These are phyloP conservation scores for Cystobasidium pallidum DNA, from an alignment of 1,284 basidiomycete species.

Conservation along the genomic window DNA sequence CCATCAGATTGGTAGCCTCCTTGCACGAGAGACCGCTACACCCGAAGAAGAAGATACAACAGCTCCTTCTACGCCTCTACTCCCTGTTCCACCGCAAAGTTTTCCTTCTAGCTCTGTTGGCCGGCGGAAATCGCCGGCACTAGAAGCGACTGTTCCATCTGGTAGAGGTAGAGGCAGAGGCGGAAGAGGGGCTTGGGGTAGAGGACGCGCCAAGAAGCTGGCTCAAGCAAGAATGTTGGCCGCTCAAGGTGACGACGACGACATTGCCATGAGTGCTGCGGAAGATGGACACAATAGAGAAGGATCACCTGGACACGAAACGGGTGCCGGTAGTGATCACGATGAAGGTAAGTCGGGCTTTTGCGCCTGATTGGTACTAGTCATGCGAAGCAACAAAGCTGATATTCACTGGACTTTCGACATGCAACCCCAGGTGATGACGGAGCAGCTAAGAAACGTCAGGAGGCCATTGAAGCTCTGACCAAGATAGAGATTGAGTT, in stretches of 20 bases:
- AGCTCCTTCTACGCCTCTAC: slow-evolving; percentile 23
- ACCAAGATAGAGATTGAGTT: slow-evolving; percentile 64
- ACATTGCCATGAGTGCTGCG: slow-evolving; percentile 16
- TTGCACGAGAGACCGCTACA: slow-evolving; percentile 8
- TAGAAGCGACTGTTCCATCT: background rate
- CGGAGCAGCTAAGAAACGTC: slow-evolving; percentile 44
- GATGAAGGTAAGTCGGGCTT: slow-evolving; percentile 28
- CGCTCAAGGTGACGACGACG: slow-evolving; percentile 23
- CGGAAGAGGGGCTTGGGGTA: slow-evolving; percentile 7
- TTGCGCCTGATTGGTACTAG: too few relatives aligned
- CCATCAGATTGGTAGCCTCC: background rate
- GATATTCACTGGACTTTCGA: too few relatives aligned
- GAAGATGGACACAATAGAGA: slow-evolving; percentile 32
- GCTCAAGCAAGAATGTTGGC: slow-evolving; percentile 20
- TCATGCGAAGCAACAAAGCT: too few relatives aligned
- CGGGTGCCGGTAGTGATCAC: slow-evolving; percentile 34
- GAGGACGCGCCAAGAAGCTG: slow-evolving; percentile 26
- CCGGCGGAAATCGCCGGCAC: slow-evolving; percentile 17
- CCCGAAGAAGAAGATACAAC: slow-evolving; percentile 17
- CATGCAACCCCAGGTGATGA: slow-evolving; percentile 25
- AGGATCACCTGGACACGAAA: slow-evolving; percentile 28
- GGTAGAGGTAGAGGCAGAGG: slow-evolving; percentile 32
- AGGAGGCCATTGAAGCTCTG: slow-evolving; percentile 61
- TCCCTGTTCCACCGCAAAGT: background rate
- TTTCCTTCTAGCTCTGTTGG: background rate